Evolutionary conservation across 169 alveolate genomes (phyloP).

Genomic region (Haemoproteus tartakovskyi): DNA sequence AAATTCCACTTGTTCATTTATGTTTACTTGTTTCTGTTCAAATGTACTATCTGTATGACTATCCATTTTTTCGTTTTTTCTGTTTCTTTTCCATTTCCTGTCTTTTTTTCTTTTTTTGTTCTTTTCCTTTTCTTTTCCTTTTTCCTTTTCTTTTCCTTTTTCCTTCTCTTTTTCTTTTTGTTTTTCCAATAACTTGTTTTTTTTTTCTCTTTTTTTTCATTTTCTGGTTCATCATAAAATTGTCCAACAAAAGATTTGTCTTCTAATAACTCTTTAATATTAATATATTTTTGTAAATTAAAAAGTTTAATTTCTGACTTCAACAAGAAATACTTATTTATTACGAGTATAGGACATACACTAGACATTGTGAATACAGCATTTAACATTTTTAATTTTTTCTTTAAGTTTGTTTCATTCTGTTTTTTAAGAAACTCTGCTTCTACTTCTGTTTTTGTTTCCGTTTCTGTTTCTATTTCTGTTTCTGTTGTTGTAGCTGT

Average conservation of each 20-base stretch:
- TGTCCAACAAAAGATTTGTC: too few species aligned
- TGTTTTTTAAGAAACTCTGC: background rate
- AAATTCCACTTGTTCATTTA: too few species aligned
- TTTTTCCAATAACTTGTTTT: too few species aligned
- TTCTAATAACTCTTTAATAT: slow-evolving; percentile 10
- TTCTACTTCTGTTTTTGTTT: too few species aligned
- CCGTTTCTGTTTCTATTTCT: too few species aligned
- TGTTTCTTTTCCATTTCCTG: too few species aligned
- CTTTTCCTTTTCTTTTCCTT: background rate
- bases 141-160: background rate
- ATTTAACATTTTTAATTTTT: background rate
- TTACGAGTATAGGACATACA: slow-evolving; percentile 22
- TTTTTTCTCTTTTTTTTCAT: too few species aligned
- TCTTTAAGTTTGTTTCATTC: background rate
- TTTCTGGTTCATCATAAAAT: too few species aligned
- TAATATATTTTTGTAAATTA: slow-evolving; percentile 35
- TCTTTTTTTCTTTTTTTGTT: background rate
- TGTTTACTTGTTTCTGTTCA: too few species aligned
- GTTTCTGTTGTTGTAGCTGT: too few species aligned
- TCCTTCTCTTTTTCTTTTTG: too few species aligned
- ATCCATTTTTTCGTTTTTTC: background rate
- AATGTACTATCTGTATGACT: background rate
- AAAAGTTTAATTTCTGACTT: slow-evolving; percentile 28
- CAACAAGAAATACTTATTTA: slow-evolving; percentile 10
- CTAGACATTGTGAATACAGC: slow-evolving; percentile 13